Base-by-base conservation (phyloP, 306 rosid genomes). In the Acacia confusa region DNA sequence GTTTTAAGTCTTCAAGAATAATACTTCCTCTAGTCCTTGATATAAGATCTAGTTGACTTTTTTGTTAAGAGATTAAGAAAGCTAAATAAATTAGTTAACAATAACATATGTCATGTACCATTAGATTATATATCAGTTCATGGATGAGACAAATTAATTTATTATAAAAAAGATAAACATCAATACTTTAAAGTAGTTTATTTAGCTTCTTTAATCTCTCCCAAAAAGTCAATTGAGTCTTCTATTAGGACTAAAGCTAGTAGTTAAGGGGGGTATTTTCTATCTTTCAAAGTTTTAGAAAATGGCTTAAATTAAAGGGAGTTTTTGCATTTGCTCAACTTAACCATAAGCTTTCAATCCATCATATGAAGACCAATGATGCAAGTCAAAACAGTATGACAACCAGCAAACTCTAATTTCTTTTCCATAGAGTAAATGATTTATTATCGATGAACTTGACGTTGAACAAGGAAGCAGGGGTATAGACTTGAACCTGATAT, bases 401-500 rank as follows among this genome's bases (percentile, higher is more conserved):
- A 25, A 47, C 20, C 63, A 71, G 78, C 43, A 64, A 76, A 77
- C 40, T 48, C 52, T 48, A 58, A 28, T 63, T 65, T 50, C 14
- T 8, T 76, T 20, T 53, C 19, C 15, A 73, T 38, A 73, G 20
- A 25, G 36, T 69, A 43, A 77, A 32, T 55, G 75, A 6, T 7
- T 53, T 55, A 12, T 14, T 30, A 63, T 28, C 40, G 30, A 76
- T 36, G 75, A 34, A 41, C 8, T 12, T 20, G 36, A 28, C n/a
- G 25, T 19, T 20, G 48, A 16, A 12, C 7, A 43, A 7, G 44
- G 55, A n/a, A 7, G 14, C 15, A 34, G 15, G 38, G 44, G 67
- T 50, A 28, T 28, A 53, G 78, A 75, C 76, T 83, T 66, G 24
- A 84, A 95, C 99, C 99, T 95, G 92, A 85, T 91, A 95, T 61